A percentile compares a stretch with the other conserved stretches of the same genome.
Conservation (phyloP, 2,329 filamentous ascomycete species). For the Exophiala calicioides region DNA sequence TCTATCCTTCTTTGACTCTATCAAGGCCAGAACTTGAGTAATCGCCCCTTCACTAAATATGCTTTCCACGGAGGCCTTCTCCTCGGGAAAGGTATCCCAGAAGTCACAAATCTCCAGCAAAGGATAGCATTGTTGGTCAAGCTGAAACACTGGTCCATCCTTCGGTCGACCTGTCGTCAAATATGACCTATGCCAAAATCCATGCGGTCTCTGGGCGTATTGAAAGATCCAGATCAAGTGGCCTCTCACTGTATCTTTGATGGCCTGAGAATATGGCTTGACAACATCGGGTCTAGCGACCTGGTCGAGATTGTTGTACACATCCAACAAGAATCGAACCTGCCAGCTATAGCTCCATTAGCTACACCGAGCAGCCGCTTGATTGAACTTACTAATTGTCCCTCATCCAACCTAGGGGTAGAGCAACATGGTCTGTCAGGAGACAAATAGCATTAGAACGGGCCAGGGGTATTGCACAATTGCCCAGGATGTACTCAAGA, state of each 20-base stretch:
- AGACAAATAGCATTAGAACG: constrained; percentile 12
- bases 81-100: constrained; percentile 16
- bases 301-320: constrained; percentile 3
- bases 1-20: constrained; percentile 11
- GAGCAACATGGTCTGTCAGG: constrained; percentile 18
- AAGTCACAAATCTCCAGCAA: constrained; percentile 20
- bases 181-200: constrained; percentile 19
- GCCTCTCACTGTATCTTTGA: constrained; percentile 14
- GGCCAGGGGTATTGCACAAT: constrained; percentile 13
- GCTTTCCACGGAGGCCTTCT: constrained; percentile 7
- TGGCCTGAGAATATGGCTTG: constrained; percentile 4
- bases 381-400: constrained; percentile 16
- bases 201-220: constrained; percentile 13
- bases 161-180: constrained; percentile 18
- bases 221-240: constrained; percentile 17
- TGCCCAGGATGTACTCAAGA: constrained; percentile 21
- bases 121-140: constrained; percentile 22
- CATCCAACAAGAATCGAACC: constrained; percentile 16
- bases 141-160: constrained; percentile 18
- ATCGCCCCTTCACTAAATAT: constrained; percentile 11
- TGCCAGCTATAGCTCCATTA: constrained; percentile 17
- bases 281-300: background rate
- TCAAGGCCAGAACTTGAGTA: constrained; percentile 10
- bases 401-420: constrained; percentile 21
- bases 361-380: background rate